These are phyloP conservation scores for Dryas alaskensis DNA, from an alignment of 306 rosid species.

Conservation along the genomic window DNA sequence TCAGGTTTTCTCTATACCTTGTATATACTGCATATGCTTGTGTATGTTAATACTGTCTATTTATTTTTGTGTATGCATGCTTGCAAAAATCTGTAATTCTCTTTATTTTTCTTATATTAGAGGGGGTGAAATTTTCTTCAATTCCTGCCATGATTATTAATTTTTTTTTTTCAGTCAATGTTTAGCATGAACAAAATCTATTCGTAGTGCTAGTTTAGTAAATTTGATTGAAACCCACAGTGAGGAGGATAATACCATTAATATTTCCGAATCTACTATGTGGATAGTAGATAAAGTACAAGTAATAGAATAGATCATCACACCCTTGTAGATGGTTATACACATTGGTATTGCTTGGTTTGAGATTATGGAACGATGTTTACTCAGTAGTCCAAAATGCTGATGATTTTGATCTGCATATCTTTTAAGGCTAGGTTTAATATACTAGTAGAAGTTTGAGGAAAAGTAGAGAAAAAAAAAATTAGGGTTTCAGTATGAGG, in stretches of 20 bases:
- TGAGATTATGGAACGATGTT: neutral
- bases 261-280: neutral
- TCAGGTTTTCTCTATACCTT: conserved; percentile 61
- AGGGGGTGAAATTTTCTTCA: neutral
- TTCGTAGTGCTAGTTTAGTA: neutral
- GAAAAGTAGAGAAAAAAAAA: neutral
- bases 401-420: neutral
- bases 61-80: neutral
- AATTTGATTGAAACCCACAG: neutral
- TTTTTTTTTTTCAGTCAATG: neutral
- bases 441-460: neutral
- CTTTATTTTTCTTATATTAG: neutral
- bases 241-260: neutral
- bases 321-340: neutral
- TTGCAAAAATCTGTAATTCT: neutral
- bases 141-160: neutral
- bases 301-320: neutral
- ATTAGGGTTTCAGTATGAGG: neutral
- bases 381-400: neutral
- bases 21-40: neutral
- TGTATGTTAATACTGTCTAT: neutral
- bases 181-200: neutral
- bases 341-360: neutral
- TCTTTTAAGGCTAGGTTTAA: neutral
- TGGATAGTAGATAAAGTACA: neutral